Evolutionary conservation across 2,329 filamentous ascomycete genomes (phyloP).

Genomic region (Fusarium pilosicola): DNA sequence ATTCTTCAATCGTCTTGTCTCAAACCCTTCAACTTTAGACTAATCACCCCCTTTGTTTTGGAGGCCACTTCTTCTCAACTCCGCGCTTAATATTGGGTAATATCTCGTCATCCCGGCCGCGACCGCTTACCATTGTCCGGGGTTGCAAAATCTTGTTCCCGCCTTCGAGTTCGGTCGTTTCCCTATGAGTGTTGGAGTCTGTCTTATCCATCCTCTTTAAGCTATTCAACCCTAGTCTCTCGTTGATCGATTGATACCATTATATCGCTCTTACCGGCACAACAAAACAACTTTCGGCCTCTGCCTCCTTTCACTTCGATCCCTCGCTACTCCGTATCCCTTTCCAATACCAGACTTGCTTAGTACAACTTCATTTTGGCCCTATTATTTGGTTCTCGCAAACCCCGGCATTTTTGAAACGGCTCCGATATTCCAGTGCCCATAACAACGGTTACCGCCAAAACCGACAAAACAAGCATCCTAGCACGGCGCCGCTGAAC

Average conservation of each 20-base stretch:
- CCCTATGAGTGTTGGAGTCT: conserved; percentile 10
- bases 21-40: conserved; percentile 19
- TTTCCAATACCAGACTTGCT: conserved; percentile 39
- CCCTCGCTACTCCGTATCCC: conserved; percentile 37
- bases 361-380: conserved; percentile 33
- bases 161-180: conserved; percentile 18
- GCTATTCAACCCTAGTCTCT: conserved; percentile 29
- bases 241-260: conserved; percentile 40
- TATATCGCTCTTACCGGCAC: conserved; percentile 11
- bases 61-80: conserved; percentile 18
- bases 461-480: conserved; percentile 17
- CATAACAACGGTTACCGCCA: conserved; percentile 38
- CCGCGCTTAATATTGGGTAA: conserved; percentile 34
- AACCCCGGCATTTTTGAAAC: conserved; percentile 45
- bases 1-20: conserved; percentile 11
- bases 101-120: conserved; percentile 32
- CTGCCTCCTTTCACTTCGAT: conserved; percentile 29
- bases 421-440: conserved; percentile 35
- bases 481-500: conserved; percentile 24
- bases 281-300: conserved; percentile 16
- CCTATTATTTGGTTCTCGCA: conserved; percentile 34
- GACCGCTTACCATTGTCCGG: conserved; percentile 21
- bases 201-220: conserved; percentile 1
- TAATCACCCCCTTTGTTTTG: conserved; percentile 29
- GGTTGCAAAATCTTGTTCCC: conserved; percentile 35